phyloP scores from a whole-genome alignment of 169 alveolate species.

The Babesia caballi region DNA sequence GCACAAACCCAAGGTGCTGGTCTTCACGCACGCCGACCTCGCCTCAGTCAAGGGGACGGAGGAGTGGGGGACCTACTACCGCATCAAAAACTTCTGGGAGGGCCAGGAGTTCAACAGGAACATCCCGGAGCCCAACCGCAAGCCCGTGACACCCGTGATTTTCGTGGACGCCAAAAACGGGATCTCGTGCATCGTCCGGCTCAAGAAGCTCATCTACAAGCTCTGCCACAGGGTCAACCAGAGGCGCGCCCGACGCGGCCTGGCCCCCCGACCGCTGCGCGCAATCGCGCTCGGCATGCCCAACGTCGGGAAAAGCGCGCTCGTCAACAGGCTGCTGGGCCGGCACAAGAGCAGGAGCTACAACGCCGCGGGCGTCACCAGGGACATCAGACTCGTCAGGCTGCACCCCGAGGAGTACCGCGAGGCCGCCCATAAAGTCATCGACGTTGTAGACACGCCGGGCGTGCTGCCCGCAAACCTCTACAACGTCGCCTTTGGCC shows the following conservation, averaged over 20 bases:
- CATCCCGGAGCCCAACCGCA: constrained; percentile 57
- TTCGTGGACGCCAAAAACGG: constrained; percentile 75
- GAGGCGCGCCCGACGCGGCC: constrained; percentile 59
- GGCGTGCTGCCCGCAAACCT: constrained; percentile 71
- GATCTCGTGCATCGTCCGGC: constrained; percentile 57
- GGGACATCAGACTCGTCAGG: constrained; percentile 51
- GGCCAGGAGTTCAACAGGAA: constrained; percentile 63
- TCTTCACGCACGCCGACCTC: constrained; percentile 72
- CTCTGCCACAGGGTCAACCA: constrained; percentile 61
- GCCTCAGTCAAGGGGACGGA: constrained; percentile 63
- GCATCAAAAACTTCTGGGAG: constrained; percentile 53
- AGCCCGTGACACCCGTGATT: constrained; percentile 64
- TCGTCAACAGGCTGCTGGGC: constrained; percentile 75
- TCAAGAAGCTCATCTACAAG: constrained; percentile 69
- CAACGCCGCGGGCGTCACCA: constrained; percentile 79
- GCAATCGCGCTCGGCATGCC: constrained; percentile 80
- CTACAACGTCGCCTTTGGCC: constrained; percentile 46
- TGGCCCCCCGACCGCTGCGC: constrained; percentile 69
- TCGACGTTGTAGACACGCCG: constrained; percentile 76
- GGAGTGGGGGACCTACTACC: constrained; percentile 75
- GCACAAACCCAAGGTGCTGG: constrained; percentile 68
- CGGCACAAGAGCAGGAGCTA: constrained; percentile 71
- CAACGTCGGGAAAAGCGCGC: constrained; percentile 81
- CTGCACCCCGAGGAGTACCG: constrained; percentile 53
- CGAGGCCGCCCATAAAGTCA: constrained; percentile 52